These are phyloP conservation scores for Populus euphratica DNA, from an alignment of 345 rosid species.

Conservation along the genomic window DNA sequence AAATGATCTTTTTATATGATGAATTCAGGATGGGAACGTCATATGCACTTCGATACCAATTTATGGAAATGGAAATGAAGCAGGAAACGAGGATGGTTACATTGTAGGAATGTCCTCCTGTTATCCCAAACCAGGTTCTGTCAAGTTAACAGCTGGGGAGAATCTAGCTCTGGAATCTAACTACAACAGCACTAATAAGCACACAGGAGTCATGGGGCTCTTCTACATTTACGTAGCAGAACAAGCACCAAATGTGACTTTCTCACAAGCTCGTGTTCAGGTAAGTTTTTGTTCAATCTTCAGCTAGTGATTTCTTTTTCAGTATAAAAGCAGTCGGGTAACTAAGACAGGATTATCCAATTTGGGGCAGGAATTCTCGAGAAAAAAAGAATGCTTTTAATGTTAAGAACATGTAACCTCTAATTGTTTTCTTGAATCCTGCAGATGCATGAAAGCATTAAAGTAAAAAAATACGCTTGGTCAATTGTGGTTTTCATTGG, in stretches of 20 bases:
- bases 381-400: not conserved
- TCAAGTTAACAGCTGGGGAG: conserved; percentile 59
- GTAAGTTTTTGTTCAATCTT: conserved; percentile 29
- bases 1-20: not conserved
- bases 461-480: conserved; percentile 11
- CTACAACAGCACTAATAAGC: conserved; percentile 50
- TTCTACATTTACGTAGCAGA: conserved; percentile 67
- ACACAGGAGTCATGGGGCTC: conserved; percentile 85
- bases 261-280: conserved; percentile 15
- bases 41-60: conserved; percentile 58
- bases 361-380: not conserved
- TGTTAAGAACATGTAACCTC: not conserved
- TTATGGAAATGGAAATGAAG: conserved; percentile 69
- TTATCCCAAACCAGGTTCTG: conserved; percentile 65
- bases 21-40: conserved; percentile 51
- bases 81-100: conserved; percentile 86
- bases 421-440: not conserved
- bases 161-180: conserved; percentile 56
- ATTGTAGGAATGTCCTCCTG: conserved; percentile 93
- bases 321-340: too few relatives aligned
- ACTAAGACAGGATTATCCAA: not conserved
- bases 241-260: conserved; percentile 28
- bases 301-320: not conserved
- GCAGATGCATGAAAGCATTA: conserved; percentile 23
- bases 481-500: conserved; percentile 25